Evolutionary conservation across 2,329 filamentous ascomycete species (phyloP), one percentile per base, ranked within the genome.

Genomic region (Zymoseptoria pseudotritici): DNA sequence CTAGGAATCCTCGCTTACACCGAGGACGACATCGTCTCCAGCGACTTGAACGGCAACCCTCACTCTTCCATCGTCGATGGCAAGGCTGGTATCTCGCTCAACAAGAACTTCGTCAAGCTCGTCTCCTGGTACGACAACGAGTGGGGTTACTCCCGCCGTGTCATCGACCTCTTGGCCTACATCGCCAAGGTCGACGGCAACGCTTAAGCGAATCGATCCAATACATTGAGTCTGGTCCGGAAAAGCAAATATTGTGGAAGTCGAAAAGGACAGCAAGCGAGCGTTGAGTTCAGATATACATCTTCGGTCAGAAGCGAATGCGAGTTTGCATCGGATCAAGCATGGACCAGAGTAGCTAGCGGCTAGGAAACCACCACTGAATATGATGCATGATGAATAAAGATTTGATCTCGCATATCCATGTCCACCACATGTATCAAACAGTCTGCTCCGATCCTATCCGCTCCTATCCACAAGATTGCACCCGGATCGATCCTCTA

Each of bases 61-160:
- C 80, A 86, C 86, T 97, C 92, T 69, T 97, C 92, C 82, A 96
- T 97, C 86, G 97, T 99, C 80, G 94, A 99, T 78, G 92, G 91
- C 79, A 96, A 96, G 89, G 94, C 94, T 64, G 94, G 94, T 85
- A 97, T 99, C 81, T 89, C 92, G 69, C 88, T 99, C 73, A 99
- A 97, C 87, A 80, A 91, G 75, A 92, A 97, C 87, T 97, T 97
- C 79, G 87, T 96, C 85, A 99, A 99, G 89, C 86, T 99, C 65
- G 89, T 97, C 77, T 87, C 87, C 73, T 97, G 93, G 94, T 71
- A 72, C 68, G 68, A 68, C 85, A 97, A 97, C 85, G 93, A 97
- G 86, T 97, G 92, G 91, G 94, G 92, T 75, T 97, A 99, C 89
- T 95, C 90, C 79, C 92, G 92, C 83, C 94, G 79, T 77, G 79